Percentiles rank a stretch among this genome's conserved stretches.
Evolutionary conservation across 2,329 filamentous ascomycete species (phyloP).

Genomic region (Fusarium xylarioides): DNA sequence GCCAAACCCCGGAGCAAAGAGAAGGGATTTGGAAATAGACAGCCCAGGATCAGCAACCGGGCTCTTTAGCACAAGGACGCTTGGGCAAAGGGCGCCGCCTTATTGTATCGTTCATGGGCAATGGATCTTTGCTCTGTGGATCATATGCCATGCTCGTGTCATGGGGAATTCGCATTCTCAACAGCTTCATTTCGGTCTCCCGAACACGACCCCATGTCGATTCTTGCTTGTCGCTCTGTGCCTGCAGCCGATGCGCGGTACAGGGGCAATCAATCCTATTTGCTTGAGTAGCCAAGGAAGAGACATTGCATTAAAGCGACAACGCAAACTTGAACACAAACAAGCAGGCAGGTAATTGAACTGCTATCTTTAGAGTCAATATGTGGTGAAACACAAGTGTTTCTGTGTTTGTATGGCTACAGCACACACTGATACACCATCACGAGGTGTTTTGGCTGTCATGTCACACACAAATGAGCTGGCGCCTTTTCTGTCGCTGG

Average conservation of each 20-base stretch:
- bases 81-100: neutral
- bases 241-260: slow-evolving; percentile 5
- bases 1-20: slow-evolving; percentile 15
- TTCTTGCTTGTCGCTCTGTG: neutral
- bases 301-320: neutral
- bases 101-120: neutral
- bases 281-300: slow-evolving; percentile 6
- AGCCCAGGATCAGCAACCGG: slow-evolving; percentile 12
- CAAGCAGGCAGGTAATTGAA: neutral
- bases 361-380: slow-evolving; percentile 30
- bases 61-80: neutral
- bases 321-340: slow-evolving; percentile 1
- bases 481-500: neutral
- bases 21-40: slow-evolving; percentile 10
- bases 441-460: neutral
- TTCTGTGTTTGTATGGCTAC: neutral
- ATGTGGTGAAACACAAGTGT: slow-evolving; percentile 26
- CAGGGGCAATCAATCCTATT: slow-evolving; percentile 15
- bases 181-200: slow-evolving; percentile 2
- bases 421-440: slow-evolving; percentile 7
- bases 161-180: slow-evolving; percentile 16
- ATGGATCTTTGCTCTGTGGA: slow-evolving; percentile 5
- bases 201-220: slow-evolving; percentile 21
- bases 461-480: slow-evolving; percentile 11
- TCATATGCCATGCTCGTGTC: slow-evolving; percentile 12